Evolutionary conservation across 139 green algal genomes (phyloP), one percentile per base, ranked within the genome.

Genomic region (Micractinium conductrix): DNA sequence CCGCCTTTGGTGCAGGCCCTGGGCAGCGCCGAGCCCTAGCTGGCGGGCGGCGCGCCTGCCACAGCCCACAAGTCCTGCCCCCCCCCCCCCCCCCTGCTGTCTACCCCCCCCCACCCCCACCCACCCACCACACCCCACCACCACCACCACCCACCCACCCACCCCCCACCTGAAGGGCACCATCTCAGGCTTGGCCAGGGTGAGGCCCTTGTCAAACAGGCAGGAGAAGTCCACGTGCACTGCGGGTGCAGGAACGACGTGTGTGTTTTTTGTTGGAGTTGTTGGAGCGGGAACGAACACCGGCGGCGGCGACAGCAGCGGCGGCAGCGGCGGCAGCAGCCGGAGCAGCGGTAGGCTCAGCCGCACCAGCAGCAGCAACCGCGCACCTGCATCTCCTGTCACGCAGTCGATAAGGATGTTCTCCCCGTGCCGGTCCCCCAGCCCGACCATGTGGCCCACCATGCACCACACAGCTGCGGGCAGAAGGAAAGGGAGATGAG

Each of bases 161-260:
- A 19, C 42, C 16, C 17, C 74, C 33, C 74, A 81, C 82, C 89
- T 85, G 89, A 99, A 99, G 8, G 97, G 97, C 69, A 99, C 97
- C 88, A 98, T 91, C 90, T 99, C 97, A 1, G 97, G 97, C 22
- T 94, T 92, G 73, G 92, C 90, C 38, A 97, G 87, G 33, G 89
- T 90, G 42, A 98, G 88, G 4, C 91, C 95, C 78, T 89, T 91
- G 90, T 99, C 97, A 85, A 99, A 98, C 0, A 99, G 91, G 91
- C 95, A 99, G 33, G 92, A 93, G 89, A 99, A 99, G 91, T 99
- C 97, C 2, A 99, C 92, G 72, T 98, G 96, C 62, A 98, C 90
- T 14, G 74, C 80, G 63, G n/a, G n/a, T n/a, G n/a, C n/a, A n/a
- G n/a, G n/a, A n/a, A n/a, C n/a, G n/a, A n/a, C n/a, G n/a, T n/a